Base-by-base conservation (phyloP, 306 rosid genomes). In the Vicia faba region DNA sequence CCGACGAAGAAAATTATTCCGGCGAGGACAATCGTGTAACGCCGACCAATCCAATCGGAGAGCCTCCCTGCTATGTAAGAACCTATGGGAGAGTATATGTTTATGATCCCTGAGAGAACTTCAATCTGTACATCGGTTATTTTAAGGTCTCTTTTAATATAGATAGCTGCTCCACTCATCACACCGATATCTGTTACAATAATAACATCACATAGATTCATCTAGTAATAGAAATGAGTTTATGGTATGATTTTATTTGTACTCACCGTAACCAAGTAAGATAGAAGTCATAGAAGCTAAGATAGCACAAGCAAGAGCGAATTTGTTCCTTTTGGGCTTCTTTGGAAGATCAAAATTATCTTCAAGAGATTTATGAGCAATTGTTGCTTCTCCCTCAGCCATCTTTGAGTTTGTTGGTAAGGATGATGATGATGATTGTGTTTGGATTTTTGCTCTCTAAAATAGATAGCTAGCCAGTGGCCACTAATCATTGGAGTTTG, bases 1-100 rank as follows among this genome's bases (percentile, higher is more conserved):
- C 95, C 97, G 2, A n/a, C 80, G 4, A 88, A 86, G 82, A 91
- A 88, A 43, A 91, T 87, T 0, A 49, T 67, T 0, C 85, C 84
- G n/a, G 95, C 84, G 0, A 91, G 64, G 0, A 78, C 86, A 36
- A 88, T 91, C 10, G 95, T 91, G 78, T 88, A 88, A 31, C 92
- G 95, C 3, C 97, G 82, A 5, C 97, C 97, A 4, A 91, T 76
- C 95, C 88, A 91, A 25, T 91, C 95, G 0, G 97, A 88, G 2
- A 89, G 81, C 82, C 87, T 71, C 0, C 97, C 97, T 0, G 95
- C 89, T 0, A 81, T 81, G 26, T 54, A 75, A 0, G 97, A 85
- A 14, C 97, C 97, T 13, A 87, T 26, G 3, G 85, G 85, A 33
- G 79, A 83, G 78, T 85, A 89, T 0, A 89, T 44, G 75, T 82